Conservation (phyloP, 202 grass and related monocot genomes). For the Saccharum hybrid region DNA sequence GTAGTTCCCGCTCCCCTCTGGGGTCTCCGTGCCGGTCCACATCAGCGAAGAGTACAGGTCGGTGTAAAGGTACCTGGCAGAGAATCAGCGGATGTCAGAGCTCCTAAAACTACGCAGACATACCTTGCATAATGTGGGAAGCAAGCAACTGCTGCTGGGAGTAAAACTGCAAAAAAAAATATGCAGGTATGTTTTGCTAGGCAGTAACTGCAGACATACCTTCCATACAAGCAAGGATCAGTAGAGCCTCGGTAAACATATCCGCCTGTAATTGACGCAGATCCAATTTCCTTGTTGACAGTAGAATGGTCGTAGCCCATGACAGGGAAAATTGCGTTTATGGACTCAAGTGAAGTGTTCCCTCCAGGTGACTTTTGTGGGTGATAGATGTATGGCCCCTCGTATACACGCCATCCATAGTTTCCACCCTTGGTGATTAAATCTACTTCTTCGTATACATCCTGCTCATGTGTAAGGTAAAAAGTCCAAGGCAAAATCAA, state of each 20-base stretch:
- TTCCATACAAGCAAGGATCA: slow-evolving; percentile 87
- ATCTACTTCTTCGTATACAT: slow-evolving; percentile 87
- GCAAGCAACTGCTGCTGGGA: slow-evolving; percentile 29
- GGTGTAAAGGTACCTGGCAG: slow-evolving; percentile 68
- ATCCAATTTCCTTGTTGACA: slow-evolving; percentile 66
- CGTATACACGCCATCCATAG: slow-evolving; percentile 84
- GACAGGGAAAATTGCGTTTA: slow-evolving; percentile 80
- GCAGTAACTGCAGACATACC: slow-evolving; percentile 40
- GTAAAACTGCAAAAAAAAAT: neutral
- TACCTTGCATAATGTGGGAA: slow-evolving; percentile 71
- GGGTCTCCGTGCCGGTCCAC: slow-evolving; percentile 66
- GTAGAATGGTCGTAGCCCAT: slow-evolving; percentile 84
- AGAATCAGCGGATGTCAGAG: neutral
- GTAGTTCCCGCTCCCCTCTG: slow-evolving; percentile 72
- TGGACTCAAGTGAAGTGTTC: slow-evolving; percentile 36
- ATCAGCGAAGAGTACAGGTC: slow-evolving; percentile 72
- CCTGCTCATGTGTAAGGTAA: slow-evolving; percentile 48
- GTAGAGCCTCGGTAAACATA: slow-evolving; percentile 77
- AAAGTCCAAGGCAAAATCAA: neutral
- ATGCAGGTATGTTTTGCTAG: neutral
- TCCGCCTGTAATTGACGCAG: slow-evolving; percentile 84
- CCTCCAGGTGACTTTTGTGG: too few relatives aligned
- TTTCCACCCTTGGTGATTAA: slow-evolving; percentile 84
- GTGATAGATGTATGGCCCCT: slow-evolving; percentile 59
- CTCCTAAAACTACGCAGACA: neutral